Evolutionary conservation across 1,139 yeast genomes (phyloP), one percentile per base, ranked within the genome.

Genomic region (Scheffersomyces segobiensis): DNA sequence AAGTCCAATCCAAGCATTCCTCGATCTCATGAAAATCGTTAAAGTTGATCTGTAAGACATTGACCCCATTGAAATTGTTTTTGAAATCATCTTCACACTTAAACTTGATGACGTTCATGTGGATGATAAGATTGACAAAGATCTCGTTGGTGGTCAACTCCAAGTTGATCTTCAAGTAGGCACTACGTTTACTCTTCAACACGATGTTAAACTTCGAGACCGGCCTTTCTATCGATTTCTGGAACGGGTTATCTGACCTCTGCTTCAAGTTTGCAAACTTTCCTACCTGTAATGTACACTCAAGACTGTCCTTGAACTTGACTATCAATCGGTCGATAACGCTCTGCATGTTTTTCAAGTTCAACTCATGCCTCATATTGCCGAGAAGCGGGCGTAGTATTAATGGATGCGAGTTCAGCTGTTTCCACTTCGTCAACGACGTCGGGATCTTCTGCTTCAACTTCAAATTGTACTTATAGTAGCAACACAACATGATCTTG

Each of bases 381-480:
- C 93, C 92, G 42, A 90, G 77, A 49, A 90, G 71, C 0, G 96
- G 95, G 54, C 91, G 74, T 54, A 88, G 74, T 26, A 88, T 78
- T 57, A 85, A 72, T 1, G 87, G 83, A 55, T 78, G 85, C 50
- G 80, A 77, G 57, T 80, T 76, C 58, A 65, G 63, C 75, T 78
- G 81, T 73, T 78, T 82, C 87, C 80, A 81, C 69, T 85, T 78
- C 55, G 87, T 79, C 59, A 81, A 70, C 32, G 82, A 75, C 0
- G 87, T 79, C 14, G 87, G 84, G 59, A 71, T 77, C 32, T 77
- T 76, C 58, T 80, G 84, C 63, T 79, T 79, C 60, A 77, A 73
- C 48, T 78, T 77, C 46, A 87, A 72, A 57, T 84, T 85, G 58
- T 81, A 78, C 54, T 82, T 78, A 69, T 83, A 89, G 57, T 84